Conservation (phyloP, 345 rosid species). For the Linum trigynum region DNA sequence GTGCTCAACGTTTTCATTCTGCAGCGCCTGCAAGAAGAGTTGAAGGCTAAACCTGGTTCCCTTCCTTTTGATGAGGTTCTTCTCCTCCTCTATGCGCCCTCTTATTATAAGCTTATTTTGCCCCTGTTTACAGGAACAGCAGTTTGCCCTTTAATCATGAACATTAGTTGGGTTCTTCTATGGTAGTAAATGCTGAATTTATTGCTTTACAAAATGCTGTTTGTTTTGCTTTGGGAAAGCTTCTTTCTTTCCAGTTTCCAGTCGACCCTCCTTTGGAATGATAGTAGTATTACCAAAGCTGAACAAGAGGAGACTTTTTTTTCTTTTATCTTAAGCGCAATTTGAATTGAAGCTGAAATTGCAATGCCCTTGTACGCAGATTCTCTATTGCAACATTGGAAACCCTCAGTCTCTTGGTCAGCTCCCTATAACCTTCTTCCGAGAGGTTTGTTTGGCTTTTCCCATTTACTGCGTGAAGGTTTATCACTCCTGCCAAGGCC, state of each 20-base stretch:
- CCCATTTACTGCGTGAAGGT: not conserved
- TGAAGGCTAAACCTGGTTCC: conserved; percentile 53
- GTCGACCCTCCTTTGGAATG: too few relatives aligned
- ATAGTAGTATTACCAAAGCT: too few relatives aligned
- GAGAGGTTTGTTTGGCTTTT: conserved; percentile 51
- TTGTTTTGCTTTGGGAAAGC: too few relatives aligned
- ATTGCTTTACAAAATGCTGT: too few relatives aligned
- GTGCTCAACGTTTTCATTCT: not conserved
- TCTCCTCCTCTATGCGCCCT: not conserved
- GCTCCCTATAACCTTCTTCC: conserved; percentile 80
- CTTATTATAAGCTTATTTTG: too few relatives aligned
- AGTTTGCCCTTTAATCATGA: too few relatives aligned
- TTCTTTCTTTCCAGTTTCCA: too few relatives aligned
- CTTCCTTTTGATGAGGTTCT: conserved; percentile 77
- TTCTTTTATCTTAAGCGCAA: not conserved
- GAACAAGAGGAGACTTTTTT: too few relatives aligned
- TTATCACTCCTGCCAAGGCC: not conserved
- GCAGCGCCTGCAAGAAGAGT: conserved; percentile 66
- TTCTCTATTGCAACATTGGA: conserved; percentile 88
- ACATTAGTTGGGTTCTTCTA: too few relatives aligned
- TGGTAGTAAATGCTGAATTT: too few relatives aligned
- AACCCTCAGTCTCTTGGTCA: conserved; percentile 97
- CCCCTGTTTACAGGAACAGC: too few relatives aligned
- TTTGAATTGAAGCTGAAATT: not conserved
- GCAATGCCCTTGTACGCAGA: conserved; percentile 26